Evolutionary conservation across 495 filamentous ascomycete species (phyloP).

Genomic region (Penicillium lagena): DNA sequence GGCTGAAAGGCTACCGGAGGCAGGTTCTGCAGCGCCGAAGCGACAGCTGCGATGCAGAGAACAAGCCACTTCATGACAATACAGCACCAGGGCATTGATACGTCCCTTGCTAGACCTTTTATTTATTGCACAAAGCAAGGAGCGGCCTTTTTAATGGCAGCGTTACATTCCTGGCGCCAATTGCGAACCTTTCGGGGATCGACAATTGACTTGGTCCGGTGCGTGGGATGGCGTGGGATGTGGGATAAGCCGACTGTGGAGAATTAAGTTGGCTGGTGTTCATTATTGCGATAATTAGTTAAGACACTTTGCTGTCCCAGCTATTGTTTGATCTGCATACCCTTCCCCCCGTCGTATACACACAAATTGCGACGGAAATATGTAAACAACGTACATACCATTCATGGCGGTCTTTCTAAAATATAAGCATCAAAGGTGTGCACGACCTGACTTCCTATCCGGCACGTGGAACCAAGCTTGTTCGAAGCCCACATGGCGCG

Average conservation of each 20-base stretch:
- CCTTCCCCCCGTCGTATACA: too few relatives aligned
- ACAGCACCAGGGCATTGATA: too few relatives aligned
- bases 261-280: too few relatives aligned
- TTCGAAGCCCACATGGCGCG: conserved; percentile 12
- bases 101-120: too few relatives aligned
- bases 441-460: not conserved
- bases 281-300: too few relatives aligned
- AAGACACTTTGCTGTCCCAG: too few relatives aligned
- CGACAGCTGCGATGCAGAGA: conserved; percentile 1
- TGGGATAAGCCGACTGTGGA: too few relatives aligned
- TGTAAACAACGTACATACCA: too few relatives aligned
- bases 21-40: conserved; percentile 14
- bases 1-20: conserved; percentile 6
- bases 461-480: conserved; percentile 19
- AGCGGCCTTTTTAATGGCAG: not conserved
- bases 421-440: conserved; percentile 2
- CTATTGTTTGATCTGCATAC: too few relatives aligned
- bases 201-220: not conserved
- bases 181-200: not conserved
- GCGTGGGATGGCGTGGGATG: not conserved
- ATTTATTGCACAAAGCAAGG: too few relatives aligned
- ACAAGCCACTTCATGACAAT: conserved; percentile 9
- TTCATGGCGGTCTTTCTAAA: too few relatives aligned
- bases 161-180: conserved; percentile 6
- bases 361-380: too few relatives aligned